Conservation (phyloP, 2,329 filamentous ascomycete species). For the Grosmannia huntii region DNA sequence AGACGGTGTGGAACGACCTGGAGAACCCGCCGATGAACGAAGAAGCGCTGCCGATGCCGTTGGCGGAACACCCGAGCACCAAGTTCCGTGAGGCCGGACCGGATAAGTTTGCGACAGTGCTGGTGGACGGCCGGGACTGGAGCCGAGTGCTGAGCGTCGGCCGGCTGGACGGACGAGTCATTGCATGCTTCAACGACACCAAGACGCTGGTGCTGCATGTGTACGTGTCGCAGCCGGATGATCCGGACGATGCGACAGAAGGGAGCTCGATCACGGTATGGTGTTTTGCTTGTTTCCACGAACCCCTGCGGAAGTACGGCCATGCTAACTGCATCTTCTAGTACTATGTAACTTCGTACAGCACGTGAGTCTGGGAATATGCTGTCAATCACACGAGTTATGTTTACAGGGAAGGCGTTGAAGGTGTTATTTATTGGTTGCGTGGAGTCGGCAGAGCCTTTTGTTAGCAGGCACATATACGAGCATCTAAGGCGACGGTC, state of each 20-base stretch:
- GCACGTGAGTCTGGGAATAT: too few species aligned
- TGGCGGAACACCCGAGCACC: slow-evolving; percentile 73
- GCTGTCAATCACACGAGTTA: too few species aligned
- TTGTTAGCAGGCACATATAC: too few species aligned
- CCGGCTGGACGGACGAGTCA: slow-evolving; percentile 75
- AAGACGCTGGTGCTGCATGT: slow-evolving; percentile 75
- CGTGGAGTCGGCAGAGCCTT: too few species aligned
- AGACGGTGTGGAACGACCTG: slow-evolving; percentile 73
- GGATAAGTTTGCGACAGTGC: slow-evolving; percentile 75
- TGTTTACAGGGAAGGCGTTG: not conserved
- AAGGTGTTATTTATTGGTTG: not conserved
- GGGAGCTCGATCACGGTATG: slow-evolving; percentile 66
- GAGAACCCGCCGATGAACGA: slow-evolving; percentile 82
- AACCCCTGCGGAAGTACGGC: too few species aligned
- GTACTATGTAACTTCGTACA: slow-evolving; percentile 21
- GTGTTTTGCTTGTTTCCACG: not conserved
- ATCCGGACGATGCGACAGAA: slow-evolving; percentile 38
- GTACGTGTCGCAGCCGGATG: slow-evolving; percentile 61
- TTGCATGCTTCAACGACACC: slow-evolving; percentile 78
- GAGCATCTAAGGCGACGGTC: too few species aligned
- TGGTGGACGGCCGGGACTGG: slow-evolving; percentile 92
- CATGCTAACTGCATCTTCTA: slow-evolving; percentile 4
- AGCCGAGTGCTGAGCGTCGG: slow-evolving; percentile 87
- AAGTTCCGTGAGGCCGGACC: slow-evolving; percentile 64
- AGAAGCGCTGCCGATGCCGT: slow-evolving; percentile 53